A percentile compares a stretch with the other conserved stretches of the same genome.
Conservation (phyloP, 164 flowering plant genomes). For the Nelumbo lutea region DNA sequence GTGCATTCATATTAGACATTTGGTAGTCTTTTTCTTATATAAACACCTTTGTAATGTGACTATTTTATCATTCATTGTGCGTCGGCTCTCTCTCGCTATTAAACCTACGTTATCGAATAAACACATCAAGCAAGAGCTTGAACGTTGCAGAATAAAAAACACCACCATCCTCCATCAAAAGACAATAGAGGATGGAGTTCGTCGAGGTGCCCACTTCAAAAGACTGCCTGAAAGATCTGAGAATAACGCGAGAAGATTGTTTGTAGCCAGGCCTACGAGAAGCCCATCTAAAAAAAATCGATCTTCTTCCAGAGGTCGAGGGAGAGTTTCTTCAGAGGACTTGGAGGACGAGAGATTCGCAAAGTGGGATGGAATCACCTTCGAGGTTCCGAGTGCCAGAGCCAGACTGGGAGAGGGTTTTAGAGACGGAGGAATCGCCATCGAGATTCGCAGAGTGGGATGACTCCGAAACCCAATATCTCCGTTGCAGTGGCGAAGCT, state of each 20-base stretch:
- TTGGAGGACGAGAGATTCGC: slow-evolving; percentile 58
- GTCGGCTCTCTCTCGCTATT: slow-evolving; percentile 11
- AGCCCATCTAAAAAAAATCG: slow-evolving; percentile 79
- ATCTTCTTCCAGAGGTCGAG: slow-evolving; percentile 47
- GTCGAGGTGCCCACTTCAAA: slow-evolving; percentile 37
- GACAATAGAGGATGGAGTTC: slow-evolving; percentile 42
- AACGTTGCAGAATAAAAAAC: slow-evolving; percentile 48
- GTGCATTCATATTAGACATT: too few relatives aligned
- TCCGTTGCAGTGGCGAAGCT: too few relatives aligned
- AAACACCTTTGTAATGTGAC: too few relatives aligned
- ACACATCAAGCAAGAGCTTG: slow-evolving; percentile 56
- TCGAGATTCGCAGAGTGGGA: too few relatives aligned
- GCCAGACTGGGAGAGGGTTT: slow-evolving; percentile 39
- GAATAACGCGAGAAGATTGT: slow-evolving; percentile 62
- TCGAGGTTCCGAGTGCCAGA: slow-evolving; percentile 48
- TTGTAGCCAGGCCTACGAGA: slow-evolving; percentile 44
- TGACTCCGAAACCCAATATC: too few relatives aligned
- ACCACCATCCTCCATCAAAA: slow-evolving; percentile 58
- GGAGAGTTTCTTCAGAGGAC: slow-evolving; percentile 42
- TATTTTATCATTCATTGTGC: too few relatives aligned
- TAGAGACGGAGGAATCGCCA: slow-evolving; percentile 33
- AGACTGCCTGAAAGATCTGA: slow-evolving; percentile 41
- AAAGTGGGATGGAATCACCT: slow-evolving; percentile 34
- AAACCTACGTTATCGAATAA: slow-evolving; percentile 48
- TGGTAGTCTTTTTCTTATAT: too few relatives aligned